Evolutionary conservation across 768 basidiomycete species (phyloP), one percentile per base, ranked within the genome.

Genomic region (Daedalea quercina): DNA sequence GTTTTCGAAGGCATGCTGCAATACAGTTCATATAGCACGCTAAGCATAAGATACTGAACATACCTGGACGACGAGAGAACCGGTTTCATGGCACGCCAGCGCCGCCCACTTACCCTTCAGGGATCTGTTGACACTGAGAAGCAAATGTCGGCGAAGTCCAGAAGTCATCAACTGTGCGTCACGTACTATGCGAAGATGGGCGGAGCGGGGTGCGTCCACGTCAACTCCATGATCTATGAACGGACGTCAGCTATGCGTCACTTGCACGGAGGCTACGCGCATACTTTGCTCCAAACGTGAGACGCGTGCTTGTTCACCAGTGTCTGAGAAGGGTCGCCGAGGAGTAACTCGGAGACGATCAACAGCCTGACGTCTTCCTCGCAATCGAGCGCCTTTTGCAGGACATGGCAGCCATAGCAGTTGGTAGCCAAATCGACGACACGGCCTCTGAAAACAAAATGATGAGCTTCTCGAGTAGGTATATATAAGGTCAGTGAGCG

Each of bases 291-390:
- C 90, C 90, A 93, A 28, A 93, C 90, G 65, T 93, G 90, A 45
- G 88, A 90, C 1, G 90, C 89, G 65, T 93, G 90, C 66, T 93
- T 93, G 67, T 92, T 92, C 8, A 92, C 85, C 25, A 93, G 74
- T 4, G 90, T 93, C 64, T 88, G 80, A 1, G 88, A 87, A 8
- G 90, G 90, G 63, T 93, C 90, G 1, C 88, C 87, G 20, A 85
- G 76, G 42, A 93, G 78, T 40, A 93, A 77, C 65, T 93, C 90
- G 2, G 87, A 87, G 20, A 93, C 90, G 53, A 93, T 90, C 53
- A 90, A 67, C 31, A 91, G 69, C 33, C 89, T 77, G 41, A 91
- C 83, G 52, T 92, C 90, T 67, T 93, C 90, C 59, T 93, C 90
- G 62, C 90, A 93, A 62, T 93, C 90, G 31, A 92, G 79, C 19